Percentiles rank a stretch among this genome's conserved stretches.
Conservation (phyloP, 176 grass and related monocot species). For the Carex kokanica region DNA sequence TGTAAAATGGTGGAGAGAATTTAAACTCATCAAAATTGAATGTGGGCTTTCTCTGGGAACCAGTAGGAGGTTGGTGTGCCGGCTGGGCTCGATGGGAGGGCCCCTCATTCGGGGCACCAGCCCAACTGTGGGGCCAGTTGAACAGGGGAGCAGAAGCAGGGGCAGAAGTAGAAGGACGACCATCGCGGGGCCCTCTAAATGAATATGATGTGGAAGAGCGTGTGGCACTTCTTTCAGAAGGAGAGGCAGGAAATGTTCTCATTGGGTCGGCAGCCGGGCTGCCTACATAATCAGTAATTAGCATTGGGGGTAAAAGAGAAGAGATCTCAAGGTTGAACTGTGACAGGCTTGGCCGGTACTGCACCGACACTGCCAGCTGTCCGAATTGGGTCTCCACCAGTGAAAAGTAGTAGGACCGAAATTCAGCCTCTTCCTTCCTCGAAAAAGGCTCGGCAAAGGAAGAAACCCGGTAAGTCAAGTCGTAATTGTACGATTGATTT, state of each 20-base stretch:
- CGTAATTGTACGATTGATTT: constrained; percentile 82
- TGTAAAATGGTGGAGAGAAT: constrained; percentile 50
- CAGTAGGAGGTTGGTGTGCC: constrained; percentile 38
- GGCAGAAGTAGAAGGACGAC: constrained; percentile 20
- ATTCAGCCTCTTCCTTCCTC: constrained; percentile 51
- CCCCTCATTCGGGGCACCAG: constrained; percentile 22
- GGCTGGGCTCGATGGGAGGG: constrained; percentile 56
- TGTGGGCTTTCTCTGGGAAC: constrained; percentile 16
- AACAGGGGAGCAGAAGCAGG: constrained; percentile 30
- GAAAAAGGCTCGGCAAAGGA: constrained; percentile 74
- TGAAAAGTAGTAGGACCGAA: constrained; percentile 46
- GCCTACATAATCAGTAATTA: constrained; percentile 73
- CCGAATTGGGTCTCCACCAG: constrained; percentile 79
- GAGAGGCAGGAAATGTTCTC: constrained; percentile 65
- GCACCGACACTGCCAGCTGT: constrained; percentile 64
- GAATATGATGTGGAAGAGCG: constrained; percentile 10
- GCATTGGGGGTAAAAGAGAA: constrained; percentile 48
- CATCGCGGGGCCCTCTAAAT: not conserved
- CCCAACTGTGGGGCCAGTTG: constrained; percentile 33
- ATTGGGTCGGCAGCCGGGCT: constrained; percentile 69
- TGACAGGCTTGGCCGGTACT: constrained; percentile 56
- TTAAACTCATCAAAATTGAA: constrained; percentile 41
- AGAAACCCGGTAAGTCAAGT: constrained; percentile 54
- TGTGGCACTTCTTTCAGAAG: constrained; percentile 34
- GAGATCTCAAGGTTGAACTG: constrained; percentile 74